Conservation (phyloP, 345 rosid genomes). For the Durio zibethinus region DNA sequence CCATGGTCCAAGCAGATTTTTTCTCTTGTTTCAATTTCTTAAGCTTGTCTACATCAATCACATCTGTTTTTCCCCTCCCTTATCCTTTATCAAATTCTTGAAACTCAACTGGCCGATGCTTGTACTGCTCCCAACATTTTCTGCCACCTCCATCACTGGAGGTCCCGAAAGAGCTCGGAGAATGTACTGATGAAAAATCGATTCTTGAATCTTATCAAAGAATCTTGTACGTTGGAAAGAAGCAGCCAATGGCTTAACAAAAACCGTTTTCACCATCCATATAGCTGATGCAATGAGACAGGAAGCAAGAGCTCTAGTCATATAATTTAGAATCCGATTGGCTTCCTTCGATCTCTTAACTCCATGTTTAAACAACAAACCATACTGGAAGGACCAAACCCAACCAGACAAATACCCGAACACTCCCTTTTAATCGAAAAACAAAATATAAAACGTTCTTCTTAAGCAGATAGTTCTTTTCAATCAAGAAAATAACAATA, state of each 20-base stretch:
- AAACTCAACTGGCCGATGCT: conserved; percentile 49
- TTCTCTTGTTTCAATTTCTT: conserved; percentile 57
- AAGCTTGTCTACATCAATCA: conserved; percentile 63
- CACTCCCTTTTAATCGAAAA: conserved; percentile 50
- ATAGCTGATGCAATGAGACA: conserved; percentile 44
- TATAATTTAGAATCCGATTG: conserved; percentile 30
- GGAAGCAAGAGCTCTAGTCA: conserved; percentile 44
- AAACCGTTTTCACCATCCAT: conserved; percentile 50
- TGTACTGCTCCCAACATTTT: conserved; percentile 23
- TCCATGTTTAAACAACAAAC: conserved; percentile 40
- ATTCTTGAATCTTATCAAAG: conserved; percentile 65
- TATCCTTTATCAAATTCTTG: conserved; percentile 25
- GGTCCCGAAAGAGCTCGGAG: conserved; percentile 54
- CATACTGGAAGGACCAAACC: conserved; percentile 49
- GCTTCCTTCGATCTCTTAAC: conserved; percentile 36
- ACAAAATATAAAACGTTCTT: conserved; percentile 69
- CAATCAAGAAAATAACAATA: conserved; percentile 46
- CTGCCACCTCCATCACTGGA: conserved; percentile 54
- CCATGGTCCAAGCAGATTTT: conserved; percentile 76
- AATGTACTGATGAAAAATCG: conserved; percentile 58
- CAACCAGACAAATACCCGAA: conserved; percentile 47
- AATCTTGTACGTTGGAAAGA: conserved; percentile 52
- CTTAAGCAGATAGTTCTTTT: conserved; percentile 51
- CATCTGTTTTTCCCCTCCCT: conserved; percentile 39
- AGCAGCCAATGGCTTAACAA: conserved; percentile 52